Percentiles rank a stretch among this genome's conserved stretches.
Evolutionary conservation across 108 stramenopile species (phyloP).

Genomic region (Nitzschia putrida): DNA sequence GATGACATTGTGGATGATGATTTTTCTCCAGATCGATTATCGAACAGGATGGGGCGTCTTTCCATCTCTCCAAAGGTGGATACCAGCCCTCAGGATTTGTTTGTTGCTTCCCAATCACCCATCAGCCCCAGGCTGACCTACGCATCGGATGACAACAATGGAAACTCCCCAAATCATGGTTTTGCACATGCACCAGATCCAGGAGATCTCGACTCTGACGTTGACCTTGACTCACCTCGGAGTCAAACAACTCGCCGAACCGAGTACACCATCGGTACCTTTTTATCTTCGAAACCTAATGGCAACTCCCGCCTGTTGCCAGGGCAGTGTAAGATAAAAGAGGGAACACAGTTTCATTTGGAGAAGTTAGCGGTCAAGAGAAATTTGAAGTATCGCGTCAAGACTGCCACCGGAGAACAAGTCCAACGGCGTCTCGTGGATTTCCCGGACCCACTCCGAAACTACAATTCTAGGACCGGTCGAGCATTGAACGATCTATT

Average conservation of each 20-base stretch:
- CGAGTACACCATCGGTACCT: slow-evolving; percentile 22
- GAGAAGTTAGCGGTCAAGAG: slow-evolving; percentile 36
- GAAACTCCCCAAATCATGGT: neutral
- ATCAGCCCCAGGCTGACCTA: slow-evolving; percentile 34
- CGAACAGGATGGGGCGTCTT: slow-evolving; percentile 19
- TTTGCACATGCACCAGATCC: neutral
- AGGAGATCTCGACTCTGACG: neutral
- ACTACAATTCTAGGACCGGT: slow-evolving; percentile 10
- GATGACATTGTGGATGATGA: slow-evolving; percentile 3
- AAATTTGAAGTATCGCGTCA: neutral
- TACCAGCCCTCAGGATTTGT: slow-evolving; percentile 19
- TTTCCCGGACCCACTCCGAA: slow-evolving; percentile 34
- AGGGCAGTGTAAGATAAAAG: slow-evolving; percentile 16
- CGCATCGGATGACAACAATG: slow-evolving; percentile 9
- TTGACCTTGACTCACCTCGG: neutral
- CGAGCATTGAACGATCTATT: slow-evolving; percentile 29
- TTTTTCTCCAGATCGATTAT: neutral
- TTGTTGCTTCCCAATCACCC: slow-evolving; percentile 37
- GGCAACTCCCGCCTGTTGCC: slow-evolving; percentile 27
- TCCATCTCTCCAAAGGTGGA: slow-evolving; percentile 11
- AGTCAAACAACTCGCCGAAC: slow-evolving; percentile 1
- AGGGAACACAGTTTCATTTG: slow-evolving; percentile 37
- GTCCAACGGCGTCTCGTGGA: slow-evolving; percentile 11
- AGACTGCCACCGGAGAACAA: neutral
- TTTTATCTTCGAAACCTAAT: slow-evolving; percentile 7